Conservation (phyloP, 306 rosid species). For the Hippophae gyantsensis region DNA sequence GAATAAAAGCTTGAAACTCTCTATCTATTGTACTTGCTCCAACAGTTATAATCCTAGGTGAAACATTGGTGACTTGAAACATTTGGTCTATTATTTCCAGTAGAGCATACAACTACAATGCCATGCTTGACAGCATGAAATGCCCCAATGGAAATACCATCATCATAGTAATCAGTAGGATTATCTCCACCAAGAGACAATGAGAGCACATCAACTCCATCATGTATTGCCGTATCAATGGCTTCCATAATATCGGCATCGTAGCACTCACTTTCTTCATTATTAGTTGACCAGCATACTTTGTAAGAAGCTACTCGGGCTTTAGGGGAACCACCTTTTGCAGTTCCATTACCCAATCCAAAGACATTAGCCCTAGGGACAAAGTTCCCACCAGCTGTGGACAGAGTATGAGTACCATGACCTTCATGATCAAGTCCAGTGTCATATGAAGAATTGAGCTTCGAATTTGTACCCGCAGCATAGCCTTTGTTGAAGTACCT, state of each 20-base stretch:
- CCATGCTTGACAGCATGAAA: conserved; percentile 57
- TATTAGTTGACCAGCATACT: conserved; percentile 52
- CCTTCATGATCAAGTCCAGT: conserved; percentile 41
- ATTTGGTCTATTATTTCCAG: conserved; percentile 55
- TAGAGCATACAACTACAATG: conserved; percentile 42
- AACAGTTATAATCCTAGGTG: conserved; percentile 73
- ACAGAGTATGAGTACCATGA: conserved; percentile 76
- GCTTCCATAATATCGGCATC: conserved; percentile 55
- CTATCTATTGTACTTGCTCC: conserved; percentile 70
- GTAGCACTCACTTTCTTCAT: conserved; percentile 23
- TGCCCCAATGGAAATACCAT: conserved; percentile 39
- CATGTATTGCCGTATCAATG: conserved; percentile 57
- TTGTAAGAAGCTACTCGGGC: conserved; percentile 63
- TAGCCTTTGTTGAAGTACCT: conserved; percentile 67
- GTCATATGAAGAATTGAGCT: conserved; percentile 1
- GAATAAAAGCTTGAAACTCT: conserved; percentile 28
- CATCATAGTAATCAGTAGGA: conserved; percentile 16
- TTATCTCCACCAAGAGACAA: conserved; percentile 37
- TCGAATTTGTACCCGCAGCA: background rate
- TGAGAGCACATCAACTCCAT: conserved; percentile 60
- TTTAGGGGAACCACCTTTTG: conserved; percentile 70
- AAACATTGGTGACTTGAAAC: conserved; percentile 30
- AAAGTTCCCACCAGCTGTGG: conserved; percentile 57
- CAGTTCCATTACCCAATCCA: conserved; percentile 58
- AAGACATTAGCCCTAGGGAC: conserved; percentile 38